Evolutionary conservation across 306 rosid species (phyloP).

Genomic region (Spatholobus suberectus): DNA sequence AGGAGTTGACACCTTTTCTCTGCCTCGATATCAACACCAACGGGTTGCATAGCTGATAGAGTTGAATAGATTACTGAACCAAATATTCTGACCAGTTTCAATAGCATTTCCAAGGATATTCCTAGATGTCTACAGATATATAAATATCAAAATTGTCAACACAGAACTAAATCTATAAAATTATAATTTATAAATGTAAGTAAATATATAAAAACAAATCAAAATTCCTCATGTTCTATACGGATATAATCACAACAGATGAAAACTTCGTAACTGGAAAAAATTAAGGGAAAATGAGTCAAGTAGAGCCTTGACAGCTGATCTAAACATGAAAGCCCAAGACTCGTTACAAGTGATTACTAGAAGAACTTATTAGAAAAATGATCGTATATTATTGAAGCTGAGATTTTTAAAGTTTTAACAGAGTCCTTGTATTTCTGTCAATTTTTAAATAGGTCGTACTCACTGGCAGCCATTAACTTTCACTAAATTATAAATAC

Average conservation of each 20-base stretch:
- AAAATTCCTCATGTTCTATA: not conserved
- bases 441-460: not conserved
- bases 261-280: not conserved
- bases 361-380: not conserved
- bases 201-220: not conserved
- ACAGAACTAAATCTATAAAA: slow-evolving; percentile 17
- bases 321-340: slow-evolving; percentile 21
- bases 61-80: slow-evolving; percentile 92
- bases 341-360: not conserved
- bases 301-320: slow-evolving; percentile 5
- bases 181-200: not conserved
- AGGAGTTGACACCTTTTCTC: slow-evolving; percentile 75
- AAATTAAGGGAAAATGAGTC: not conserved
- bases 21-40: slow-evolving; percentile 97
- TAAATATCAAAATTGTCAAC: slow-evolving; percentile 42
- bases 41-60: slow-evolving; percentile 73
- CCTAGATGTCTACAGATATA: slow-evolving; percentile 66
- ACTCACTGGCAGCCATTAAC: not conserved
- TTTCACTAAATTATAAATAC: not conserved
- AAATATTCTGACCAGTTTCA: slow-evolving; percentile 83
- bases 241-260: slow-evolving; percentile 16
- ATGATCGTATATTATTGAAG: not conserved
- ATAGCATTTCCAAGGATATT: slow-evolving; percentile 84
- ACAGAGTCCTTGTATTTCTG: not conserved
- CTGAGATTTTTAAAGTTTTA: not conserved